phyloP scores from a whole-genome alignment of 2,329 filamentous ascomycete species.

The Alternaria tenuissima region DNA sequence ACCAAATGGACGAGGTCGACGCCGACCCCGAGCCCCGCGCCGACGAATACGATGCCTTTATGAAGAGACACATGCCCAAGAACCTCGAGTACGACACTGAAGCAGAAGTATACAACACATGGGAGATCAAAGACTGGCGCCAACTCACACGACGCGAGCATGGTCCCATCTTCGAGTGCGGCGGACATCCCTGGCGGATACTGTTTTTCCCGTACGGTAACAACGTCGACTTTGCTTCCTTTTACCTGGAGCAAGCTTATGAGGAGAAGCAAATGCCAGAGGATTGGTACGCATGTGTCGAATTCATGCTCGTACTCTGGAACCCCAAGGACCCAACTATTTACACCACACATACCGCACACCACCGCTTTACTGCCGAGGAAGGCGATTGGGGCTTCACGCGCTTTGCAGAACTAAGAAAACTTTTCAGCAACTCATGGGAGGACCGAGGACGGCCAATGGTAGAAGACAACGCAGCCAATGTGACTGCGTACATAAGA shows the following conservation, averaged over 20 bases:
- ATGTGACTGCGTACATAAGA: conserved; percentile 83
- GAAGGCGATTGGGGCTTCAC: conserved; percentile 99
- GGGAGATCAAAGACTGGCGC: conserved; percentile 88
- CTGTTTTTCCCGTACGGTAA: conserved; percentile 96
- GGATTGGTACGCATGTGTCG: conserved; percentile 95
- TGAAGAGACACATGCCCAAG: conserved; percentile 77
- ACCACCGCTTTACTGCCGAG: conserved; percentile 94
- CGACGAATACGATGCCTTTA: conserved; percentile 81
- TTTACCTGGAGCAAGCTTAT: conserved; percentile 96
- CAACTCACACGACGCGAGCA: conserved; percentile 79
- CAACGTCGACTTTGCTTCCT: conserved; percentile 89
- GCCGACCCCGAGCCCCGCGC: conserved; percentile 62
- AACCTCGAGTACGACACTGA: conserved; percentile 82
- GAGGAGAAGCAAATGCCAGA: conserved; percentile 77
- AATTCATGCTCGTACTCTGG: conserved; percentile 93
- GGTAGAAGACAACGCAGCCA: conserved; percentile 78
- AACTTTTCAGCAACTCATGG: conserved; percentile 81
- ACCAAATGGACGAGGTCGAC: conserved; percentile 65
- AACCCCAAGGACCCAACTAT: conserved; percentile 92
- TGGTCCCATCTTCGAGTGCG: conserved; percentile 86
- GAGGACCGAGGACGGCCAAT: conserved; percentile 74
- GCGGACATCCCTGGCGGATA: conserved; percentile 90
- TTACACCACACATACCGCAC: conserved; percentile 78
- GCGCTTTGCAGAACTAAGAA: conserved; percentile 87
- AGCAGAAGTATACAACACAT: conserved; percentile 79